These are phyloP conservation scores for Tanacetum coccineum DNA, from an alignment of 129 eudicot species.

Conservation along the genomic window DNA sequence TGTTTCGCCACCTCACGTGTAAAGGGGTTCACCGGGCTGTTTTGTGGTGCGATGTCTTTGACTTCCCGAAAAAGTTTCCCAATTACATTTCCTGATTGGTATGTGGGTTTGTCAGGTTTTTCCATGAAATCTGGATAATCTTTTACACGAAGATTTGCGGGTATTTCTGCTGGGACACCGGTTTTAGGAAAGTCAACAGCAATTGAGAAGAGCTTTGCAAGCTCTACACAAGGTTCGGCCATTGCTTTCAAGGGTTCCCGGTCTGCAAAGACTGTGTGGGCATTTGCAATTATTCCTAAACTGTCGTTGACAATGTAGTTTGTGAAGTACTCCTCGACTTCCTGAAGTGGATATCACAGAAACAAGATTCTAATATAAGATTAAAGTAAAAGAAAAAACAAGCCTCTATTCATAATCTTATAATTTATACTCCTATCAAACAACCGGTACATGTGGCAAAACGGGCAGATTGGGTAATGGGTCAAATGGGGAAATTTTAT, in stretches of 20 bases:
- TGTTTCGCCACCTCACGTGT: slow-evolving; percentile 51
- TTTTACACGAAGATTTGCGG: slow-evolving; percentile 53
- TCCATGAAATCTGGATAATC: slow-evolving; percentile 90
- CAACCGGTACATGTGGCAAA: background rate
- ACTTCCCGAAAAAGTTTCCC: slow-evolving; percentile 81
- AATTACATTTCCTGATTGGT: slow-evolving; percentile 50
- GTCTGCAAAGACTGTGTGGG: slow-evolving; percentile 83
- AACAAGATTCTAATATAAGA: background rate
- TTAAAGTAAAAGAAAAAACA: background rate
- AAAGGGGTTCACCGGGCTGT: slow-evolving; percentile 36
- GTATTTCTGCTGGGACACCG: slow-evolving; percentile 82
- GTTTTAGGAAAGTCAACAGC: slow-evolving; percentile 93
- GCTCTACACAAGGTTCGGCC: slow-evolving; percentile 55
- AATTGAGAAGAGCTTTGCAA: slow-evolving; percentile 61
- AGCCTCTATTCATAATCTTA: background rate
- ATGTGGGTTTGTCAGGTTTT: slow-evolving; percentile 71
- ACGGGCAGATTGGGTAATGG: background rate
- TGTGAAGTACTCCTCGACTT: slow-evolving; percentile 70
- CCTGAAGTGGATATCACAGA: slow-evolving; percentile 35
- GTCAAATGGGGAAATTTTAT: too few species aligned
- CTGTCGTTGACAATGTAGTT: slow-evolving; percentile 80
- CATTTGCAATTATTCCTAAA: slow-evolving; percentile 77
- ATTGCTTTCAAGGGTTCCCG: slow-evolving; percentile 44
- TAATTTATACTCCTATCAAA: background rate
- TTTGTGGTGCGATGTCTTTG: slow-evolving; percentile 45